Percentiles rank a stretch among this genome's conserved stretches.
Evolutionary conservation across 495 filamentous ascomycete species (phyloP).

Genomic region (Friedmanniomyces endolithicus): DNA sequence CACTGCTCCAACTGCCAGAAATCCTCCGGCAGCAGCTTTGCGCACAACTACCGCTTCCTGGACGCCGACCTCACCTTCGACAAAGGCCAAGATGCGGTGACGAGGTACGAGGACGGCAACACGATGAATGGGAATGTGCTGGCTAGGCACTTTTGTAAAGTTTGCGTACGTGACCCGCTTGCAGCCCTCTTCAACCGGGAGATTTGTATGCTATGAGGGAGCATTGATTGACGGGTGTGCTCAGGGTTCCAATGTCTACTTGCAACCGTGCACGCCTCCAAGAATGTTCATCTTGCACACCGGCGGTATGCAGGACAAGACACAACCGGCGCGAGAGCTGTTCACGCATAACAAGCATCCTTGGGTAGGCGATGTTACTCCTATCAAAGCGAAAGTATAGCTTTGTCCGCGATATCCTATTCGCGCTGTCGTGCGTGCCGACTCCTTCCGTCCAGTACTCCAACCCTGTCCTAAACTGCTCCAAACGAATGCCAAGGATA

Average conservation of each 20-base stretch:
- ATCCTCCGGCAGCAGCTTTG: slow-evolving; percentile 7
- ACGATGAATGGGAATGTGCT: slow-evolving; percentile 12
- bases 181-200: too few species aligned
- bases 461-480: neutral
- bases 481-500: too few species aligned
- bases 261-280: neutral
- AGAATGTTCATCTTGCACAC: slow-evolving; percentile 1
- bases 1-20: slow-evolving; percentile 15
- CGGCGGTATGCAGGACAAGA: slow-evolving; percentile 4
- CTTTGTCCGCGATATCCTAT: neutral
- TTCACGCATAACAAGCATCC: slow-evolving; percentile 11
- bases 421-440: neutral
- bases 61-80: slow-evolving; percentile 2
- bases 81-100: slow-evolving; percentile 8
- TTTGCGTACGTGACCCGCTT: slow-evolving; percentile 7
- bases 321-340: slow-evolving; percentile 4
- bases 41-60: slow-evolving; percentile 13
- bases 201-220: too few species aligned
- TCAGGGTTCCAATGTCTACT: slow-evolving; percentile 3
- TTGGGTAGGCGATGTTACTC: slow-evolving; percentile 1
- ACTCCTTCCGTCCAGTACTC: neutral
- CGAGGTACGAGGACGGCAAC: slow-evolving; percentile 6
- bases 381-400: slow-evolving; percentile 6
- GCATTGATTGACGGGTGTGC: neutral
- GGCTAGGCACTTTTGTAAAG: slow-evolving; percentile 5